Base-by-base conservation (phyloP, 768 basidiomycete genomes). In the Lentinula boryana region DNA sequence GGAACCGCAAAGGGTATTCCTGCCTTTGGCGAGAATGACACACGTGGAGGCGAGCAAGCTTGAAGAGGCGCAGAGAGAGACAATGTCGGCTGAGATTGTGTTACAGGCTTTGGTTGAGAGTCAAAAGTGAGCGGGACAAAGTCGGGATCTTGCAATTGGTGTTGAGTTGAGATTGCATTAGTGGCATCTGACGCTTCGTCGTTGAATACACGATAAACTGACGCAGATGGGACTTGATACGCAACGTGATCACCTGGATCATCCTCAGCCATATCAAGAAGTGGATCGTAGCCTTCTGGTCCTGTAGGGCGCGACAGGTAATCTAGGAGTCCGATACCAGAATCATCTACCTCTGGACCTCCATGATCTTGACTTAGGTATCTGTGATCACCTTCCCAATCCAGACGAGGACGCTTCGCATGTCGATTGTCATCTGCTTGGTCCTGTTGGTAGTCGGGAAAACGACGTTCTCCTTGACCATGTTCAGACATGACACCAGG, bases 101-200 rank as follows among this genome's bases (percentile, higher is more conserved):
- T 15, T 15, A 21, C 55, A 16, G 13, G 8, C 3, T 50, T 27
- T 4, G 40, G 32, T 27, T 63, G 62, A 44, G 66, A 69, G 27
- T 63, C 66, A 53, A 66, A 67, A 32, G 65, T 65, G 2, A 67
- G 60, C 15, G 67, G 65, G 10, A 60, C 49, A 50, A 69, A 69
- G 21, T 60, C 63, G 23, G 59, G 15, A 10, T 59, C 38, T 23
- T 66, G n/a, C n/a, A n/a, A n/a, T n/a, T n/a, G 64, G 51, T 56
- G 16, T 21, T 54, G 53, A 4, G 10, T 38, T 21, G 53, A n/a
- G 21, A 23, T 9, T 38, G 18, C 7, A 8, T 10, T 49, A 9
- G 8, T 23, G 48, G 0, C 13, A 51, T 33, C 8, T 23, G 23
- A n/a, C 5, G 9, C 12, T 23, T 31, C 48, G 1, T 21, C 48